phyloP scores from a whole-genome alignment of 2,329 filamentous ascomycete genomes.

The Penicillium oxalicum region DNA sequence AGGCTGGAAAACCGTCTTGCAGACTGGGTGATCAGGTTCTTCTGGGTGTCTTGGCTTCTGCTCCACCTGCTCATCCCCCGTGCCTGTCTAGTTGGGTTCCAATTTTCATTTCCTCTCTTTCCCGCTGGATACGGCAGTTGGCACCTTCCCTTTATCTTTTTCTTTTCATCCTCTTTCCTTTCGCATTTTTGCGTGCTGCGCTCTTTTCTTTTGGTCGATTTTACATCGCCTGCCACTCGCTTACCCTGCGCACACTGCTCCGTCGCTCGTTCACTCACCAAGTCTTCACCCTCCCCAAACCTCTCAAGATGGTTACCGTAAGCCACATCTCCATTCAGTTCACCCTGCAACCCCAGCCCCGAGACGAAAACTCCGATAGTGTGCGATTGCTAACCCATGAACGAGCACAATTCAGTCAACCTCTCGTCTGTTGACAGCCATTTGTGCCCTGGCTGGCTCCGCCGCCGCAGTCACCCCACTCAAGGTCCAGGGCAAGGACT shows the following conservation, averaged over 20 bases:
- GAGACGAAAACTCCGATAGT: conserved; percentile 2
- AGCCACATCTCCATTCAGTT: too few species aligned
- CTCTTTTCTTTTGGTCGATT: conserved; percentile 9
- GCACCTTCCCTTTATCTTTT: neutral
- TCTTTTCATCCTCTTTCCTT: conserved; percentile 3
- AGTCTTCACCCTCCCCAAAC: neutral
- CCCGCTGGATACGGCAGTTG: too few species aligned
- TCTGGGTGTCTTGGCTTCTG: too few species aligned
- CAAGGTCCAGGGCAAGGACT: conserved; percentile 54
- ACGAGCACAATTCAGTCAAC: conserved; percentile 21
- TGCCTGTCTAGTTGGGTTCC: neutral
- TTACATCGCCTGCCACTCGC: conserved; percentile 9
- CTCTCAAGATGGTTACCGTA: conserved; percentile 21
- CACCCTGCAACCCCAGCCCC: too few species aligned
- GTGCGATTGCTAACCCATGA: neutral
- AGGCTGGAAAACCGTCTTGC: too few species aligned
- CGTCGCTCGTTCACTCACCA: conserved; percentile 19
- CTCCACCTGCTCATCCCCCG: neutral
- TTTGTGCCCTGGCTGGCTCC: conserved; percentile 41
- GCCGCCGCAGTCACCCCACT: conserved; percentile 51
- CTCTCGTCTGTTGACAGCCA: conserved; percentile 33
- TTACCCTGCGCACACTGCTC: conserved; percentile 14
- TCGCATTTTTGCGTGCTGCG: conserved; percentile 4
- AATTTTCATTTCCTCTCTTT: conserved; percentile 5
- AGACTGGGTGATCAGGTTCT: too few species aligned